These are phyloP conservation scores for Epichloe sibirici DNA, from an alignment of 2,329 filamentous ascomycete genomes.

Conservation along the genomic window DNA sequence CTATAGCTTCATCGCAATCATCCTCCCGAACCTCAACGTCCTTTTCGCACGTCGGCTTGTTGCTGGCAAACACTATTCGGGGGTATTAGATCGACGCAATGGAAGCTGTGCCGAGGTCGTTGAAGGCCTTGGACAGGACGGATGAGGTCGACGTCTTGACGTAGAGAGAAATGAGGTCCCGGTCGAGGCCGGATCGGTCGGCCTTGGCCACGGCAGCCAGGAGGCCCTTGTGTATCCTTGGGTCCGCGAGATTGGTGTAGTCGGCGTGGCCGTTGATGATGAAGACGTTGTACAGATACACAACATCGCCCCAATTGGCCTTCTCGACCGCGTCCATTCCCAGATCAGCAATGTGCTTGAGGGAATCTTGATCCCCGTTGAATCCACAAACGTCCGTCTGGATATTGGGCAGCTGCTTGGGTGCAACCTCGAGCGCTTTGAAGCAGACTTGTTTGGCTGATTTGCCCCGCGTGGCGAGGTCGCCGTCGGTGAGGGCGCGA, in stretches of 20 bases:
- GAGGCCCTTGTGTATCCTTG: conserved; percentile 1
- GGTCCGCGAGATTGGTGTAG: background rate
- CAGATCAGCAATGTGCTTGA: conserved; percentile 1
- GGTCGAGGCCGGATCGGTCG: background rate
- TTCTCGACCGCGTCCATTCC: background rate
- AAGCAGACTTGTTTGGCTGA: too few species aligned
- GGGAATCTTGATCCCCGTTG: background rate
- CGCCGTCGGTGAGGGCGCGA: too few species aligned
- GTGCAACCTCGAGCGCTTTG: too few species aligned
- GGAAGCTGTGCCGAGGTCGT: background rate
- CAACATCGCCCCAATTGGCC: conserved; percentile 4
- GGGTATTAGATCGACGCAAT: background rate
- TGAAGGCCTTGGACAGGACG: background rate
- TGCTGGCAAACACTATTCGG: too few species aligned
- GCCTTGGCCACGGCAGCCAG: conserved; percentile 1
- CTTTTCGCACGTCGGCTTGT: too few species aligned
- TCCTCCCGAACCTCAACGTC: too few species aligned
- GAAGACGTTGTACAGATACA: conserved; percentile 4
- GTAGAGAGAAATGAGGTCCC: conserved; percentile 3
- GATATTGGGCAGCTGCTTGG: too few species aligned
- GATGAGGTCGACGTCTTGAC: conserved; percentile 3
- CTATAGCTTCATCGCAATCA: too few species aligned
- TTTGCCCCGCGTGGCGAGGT: too few species aligned
- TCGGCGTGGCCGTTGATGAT: conserved; percentile 6
- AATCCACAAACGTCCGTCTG: too few species aligned